A percentile compares a stretch with the other conserved stretches of the same genome.
These are phyloP conservation scores for Verbena officinalis DNA, from an alignment of 257 asterid species.

Conservation along the genomic window DNA sequence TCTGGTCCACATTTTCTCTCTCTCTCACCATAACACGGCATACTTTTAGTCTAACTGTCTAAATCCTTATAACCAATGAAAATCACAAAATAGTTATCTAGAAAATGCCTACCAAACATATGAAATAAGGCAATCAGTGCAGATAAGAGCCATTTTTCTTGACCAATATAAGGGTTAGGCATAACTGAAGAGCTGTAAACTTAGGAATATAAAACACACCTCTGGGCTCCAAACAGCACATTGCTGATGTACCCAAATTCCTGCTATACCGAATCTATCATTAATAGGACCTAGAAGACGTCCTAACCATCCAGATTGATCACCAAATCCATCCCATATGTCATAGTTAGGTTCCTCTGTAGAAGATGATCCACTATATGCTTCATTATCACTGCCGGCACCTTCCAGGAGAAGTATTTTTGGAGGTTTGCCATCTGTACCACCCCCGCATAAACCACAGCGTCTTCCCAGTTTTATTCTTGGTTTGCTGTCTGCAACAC, in stretches of 20 bases:
- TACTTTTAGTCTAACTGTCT: too few species aligned
- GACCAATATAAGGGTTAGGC: constrained; percentile 11
- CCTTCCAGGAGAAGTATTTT: constrained; percentile 66
- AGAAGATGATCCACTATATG: constrained; percentile 80
- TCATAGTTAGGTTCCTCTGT: constrained; percentile 92
- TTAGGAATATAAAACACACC: constrained; percentile 49
- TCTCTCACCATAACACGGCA: too few species aligned
- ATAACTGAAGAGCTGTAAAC: constrained; percentile 16
- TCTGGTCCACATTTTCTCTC: too few species aligned
- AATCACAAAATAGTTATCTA: neutral
- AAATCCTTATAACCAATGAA: too few species aligned
- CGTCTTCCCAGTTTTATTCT: constrained; percentile 78
- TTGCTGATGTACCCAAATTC: constrained; percentile 99
- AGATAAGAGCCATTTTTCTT: constrained; percentile 14
- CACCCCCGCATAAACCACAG: constrained; percentile 97
- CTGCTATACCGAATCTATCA: constrained; percentile 95
- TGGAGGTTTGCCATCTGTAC: constrained; percentile 94
- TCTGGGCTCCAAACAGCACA: constrained; percentile 99
- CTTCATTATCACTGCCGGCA: constrained; percentile 79
- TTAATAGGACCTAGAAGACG: constrained; percentile 95
- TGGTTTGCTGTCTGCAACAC: constrained; percentile 44
- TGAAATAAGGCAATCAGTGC: constrained; percentile 10
- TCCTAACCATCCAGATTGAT: constrained; percentile 95
- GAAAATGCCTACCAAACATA: constrained; percentile 12
- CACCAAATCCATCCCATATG: constrained; percentile 95